A percentile compares a stretch with the other conserved stretches of the same genome.
Evolutionary conservation across 176 grass and related monocot species (phyloP).

Genomic region (Saccharum officinarum): DNA sequence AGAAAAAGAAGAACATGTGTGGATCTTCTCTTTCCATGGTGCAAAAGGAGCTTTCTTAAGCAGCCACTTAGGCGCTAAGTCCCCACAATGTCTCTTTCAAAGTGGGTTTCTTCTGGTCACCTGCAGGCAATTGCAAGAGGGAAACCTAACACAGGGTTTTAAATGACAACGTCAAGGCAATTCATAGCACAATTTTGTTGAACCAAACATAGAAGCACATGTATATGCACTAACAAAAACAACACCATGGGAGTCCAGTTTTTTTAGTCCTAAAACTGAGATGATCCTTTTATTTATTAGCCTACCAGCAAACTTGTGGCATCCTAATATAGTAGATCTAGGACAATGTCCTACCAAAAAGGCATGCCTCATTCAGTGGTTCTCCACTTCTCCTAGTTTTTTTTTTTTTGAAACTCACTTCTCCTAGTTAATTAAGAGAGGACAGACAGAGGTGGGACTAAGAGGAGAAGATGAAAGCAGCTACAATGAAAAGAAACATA

Average conservation of each 20-base stretch:
- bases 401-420: too few relatives aligned
- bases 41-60: slow-evolving; percentile 48
- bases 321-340: not conserved
- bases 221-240: not conserved
- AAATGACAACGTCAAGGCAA: not conserved
- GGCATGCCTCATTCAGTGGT: not conserved
- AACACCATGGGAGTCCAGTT: not conserved
- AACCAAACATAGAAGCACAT: slow-evolving; percentile 21
- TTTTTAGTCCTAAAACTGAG: not conserved
- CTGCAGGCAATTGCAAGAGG: not conserved
- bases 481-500: not conserved
- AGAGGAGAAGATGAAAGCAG: slow-evolving; percentile 6
- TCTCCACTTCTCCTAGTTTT: not conserved
- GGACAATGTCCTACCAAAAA: not conserved
- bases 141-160: slow-evolving; percentile 21
- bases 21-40: slow-evolving; percentile 7
- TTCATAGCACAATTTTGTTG: slow-evolving; percentile 14
- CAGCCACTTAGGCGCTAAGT: slow-evolving; percentile 7
- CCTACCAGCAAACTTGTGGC: not conserved
- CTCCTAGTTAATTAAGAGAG: slow-evolving; percentile 1
- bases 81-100: slow-evolving; percentile 3
- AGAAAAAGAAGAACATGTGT: not conserved
- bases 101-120: slow-evolving; percentile 18
- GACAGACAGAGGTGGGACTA: not conserved
- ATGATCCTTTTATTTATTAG: not conserved